Conservation (phyloP, 257 asterid genomes). For the Plectranthus barbatus region DNA sequence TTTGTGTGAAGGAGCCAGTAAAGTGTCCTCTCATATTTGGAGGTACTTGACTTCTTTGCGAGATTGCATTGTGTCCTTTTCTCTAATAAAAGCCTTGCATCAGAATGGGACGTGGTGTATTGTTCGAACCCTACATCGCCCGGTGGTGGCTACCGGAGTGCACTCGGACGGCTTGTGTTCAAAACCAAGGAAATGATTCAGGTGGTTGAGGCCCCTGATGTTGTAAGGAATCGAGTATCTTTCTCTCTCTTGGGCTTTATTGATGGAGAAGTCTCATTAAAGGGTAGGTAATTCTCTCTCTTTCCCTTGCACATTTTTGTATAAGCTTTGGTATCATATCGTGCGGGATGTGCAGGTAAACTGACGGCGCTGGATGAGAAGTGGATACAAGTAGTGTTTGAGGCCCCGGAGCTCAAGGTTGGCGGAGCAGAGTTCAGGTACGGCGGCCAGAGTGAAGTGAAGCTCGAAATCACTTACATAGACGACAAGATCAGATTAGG, state of each 20-base stretch:
- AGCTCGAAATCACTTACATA: conserved; percentile 74
- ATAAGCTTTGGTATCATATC: too few relatives aligned
- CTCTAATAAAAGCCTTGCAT: neutral
- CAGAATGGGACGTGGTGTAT: conserved; percentile 90
- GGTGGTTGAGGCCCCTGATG: conserved; percentile 80
- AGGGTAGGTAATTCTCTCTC: conserved; percentile 53
- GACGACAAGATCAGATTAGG: conserved; percentile 82
- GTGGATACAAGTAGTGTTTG: conserved; percentile 83
- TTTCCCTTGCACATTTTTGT: neutral
- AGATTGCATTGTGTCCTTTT: neutral
- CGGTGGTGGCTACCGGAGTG: conserved; percentile 81
- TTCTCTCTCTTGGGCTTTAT: conserved; percentile 67
- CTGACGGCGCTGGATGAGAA: conserved; percentile 63
- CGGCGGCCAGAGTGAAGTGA: conserved; percentile 90
- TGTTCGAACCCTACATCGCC: conserved; percentile 91
- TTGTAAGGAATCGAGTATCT: conserved; percentile 50
- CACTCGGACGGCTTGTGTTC: conserved; percentile 68
- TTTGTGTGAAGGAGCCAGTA: conserved; percentile 68
- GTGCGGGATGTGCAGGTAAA: conserved; percentile 49
- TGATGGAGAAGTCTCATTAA: conserved; percentile 78
- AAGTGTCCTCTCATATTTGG: conserved; percentile 89
- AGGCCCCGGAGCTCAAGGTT: conserved; percentile 67
- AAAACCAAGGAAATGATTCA: conserved; percentile 86
- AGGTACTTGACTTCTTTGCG: conserved; percentile 29
- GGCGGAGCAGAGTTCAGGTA: conserved; percentile 59